phyloP scores from a whole-genome alignment of 805 yeast genomes.

The Pichia pseudocactophila region DNA sequence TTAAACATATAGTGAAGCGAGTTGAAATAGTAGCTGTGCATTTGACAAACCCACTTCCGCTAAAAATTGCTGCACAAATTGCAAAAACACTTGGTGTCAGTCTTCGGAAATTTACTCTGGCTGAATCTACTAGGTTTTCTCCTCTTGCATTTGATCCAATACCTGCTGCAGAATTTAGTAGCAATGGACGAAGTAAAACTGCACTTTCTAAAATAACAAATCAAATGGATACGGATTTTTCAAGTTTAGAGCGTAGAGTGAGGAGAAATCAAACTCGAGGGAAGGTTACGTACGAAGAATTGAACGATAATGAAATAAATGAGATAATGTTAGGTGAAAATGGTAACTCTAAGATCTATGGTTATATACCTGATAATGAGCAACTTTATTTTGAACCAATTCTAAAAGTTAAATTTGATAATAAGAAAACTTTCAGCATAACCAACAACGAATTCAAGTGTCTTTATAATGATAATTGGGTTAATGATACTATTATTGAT shows the following conservation, averaged over 20 bases:
- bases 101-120: neutral
- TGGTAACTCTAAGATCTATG: constrained; percentile 18
- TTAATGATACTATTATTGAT: constrained; percentile 82
- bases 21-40: neutral
- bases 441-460: constrained; percentile 69
- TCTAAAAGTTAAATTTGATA: constrained; percentile 43
- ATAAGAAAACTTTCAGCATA: constrained; percentile 47
- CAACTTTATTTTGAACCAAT: constrained; percentile 27
- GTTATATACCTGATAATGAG: constrained; percentile 21
- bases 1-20: neutral
- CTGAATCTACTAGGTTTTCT: neutral
- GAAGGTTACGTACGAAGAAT: constrained; percentile 7
- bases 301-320: constrained; percentile 23
- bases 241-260: constrained; percentile 3
- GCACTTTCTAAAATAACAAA: neutral
- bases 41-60: neutral
- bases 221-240: constrained; percentile 4
- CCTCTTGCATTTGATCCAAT: neutral
- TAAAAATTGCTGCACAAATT: neutral
- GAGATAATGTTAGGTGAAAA: constrained; percentile 32
- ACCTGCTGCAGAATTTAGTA: neutral
- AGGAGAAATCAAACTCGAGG: constrained; percentile 7
- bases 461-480: constrained; percentile 72
- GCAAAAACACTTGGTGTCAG: neutral
- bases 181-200: neutral